Evolutionary conservation across 306 rosid genomes (phyloP).

Genomic region (Rosa lucieae): DNA sequence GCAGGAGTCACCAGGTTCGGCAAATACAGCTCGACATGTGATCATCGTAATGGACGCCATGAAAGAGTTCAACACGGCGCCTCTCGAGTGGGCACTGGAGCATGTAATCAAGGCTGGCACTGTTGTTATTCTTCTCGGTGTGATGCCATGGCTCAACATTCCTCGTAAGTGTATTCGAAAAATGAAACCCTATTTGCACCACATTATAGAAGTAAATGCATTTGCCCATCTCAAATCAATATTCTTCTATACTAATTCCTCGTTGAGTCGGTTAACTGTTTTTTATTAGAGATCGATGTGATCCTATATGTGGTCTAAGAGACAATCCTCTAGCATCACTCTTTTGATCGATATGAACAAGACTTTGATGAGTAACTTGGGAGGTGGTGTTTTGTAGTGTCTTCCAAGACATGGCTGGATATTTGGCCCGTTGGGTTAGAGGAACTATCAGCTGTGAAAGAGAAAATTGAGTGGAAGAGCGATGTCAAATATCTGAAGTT

Average conservation of each 20-base stretch:
- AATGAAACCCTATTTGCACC: neutral
- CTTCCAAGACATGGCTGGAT: conserved; percentile 41
- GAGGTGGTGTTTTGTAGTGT: conserved; percentile 27
- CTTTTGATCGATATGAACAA: neutral
- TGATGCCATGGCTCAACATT: conserved; percentile 64
- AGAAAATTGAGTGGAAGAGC: conserved; percentile 24
- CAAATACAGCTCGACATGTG: conserved; percentile 28
- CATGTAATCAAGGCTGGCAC: conserved; percentile 40
- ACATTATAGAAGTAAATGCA: neutral
- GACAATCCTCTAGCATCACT: neutral
- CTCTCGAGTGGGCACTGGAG: conserved; percentile 50
- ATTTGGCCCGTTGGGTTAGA: conserved; percentile 49
- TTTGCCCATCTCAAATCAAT: neutral
- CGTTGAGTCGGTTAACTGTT: neutral
- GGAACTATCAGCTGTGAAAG: conserved; percentile 23
- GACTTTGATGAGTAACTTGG: neutral
- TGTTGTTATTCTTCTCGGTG: conserved; percentile 53
- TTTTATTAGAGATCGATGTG: neutral
- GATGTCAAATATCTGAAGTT: conserved; percentile 48
- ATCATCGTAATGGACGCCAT: conserved; percentile 62
- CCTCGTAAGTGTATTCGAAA: conserved; percentile 28
- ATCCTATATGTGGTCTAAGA: no score
- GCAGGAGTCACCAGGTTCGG: conserved; percentile 23
- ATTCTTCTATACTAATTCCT: neutral
- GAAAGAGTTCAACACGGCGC: conserved; percentile 46